phyloP scores from a whole-genome alignment of 192 early-diverging fungal species.

The Thamnidium elegans region DNA sequence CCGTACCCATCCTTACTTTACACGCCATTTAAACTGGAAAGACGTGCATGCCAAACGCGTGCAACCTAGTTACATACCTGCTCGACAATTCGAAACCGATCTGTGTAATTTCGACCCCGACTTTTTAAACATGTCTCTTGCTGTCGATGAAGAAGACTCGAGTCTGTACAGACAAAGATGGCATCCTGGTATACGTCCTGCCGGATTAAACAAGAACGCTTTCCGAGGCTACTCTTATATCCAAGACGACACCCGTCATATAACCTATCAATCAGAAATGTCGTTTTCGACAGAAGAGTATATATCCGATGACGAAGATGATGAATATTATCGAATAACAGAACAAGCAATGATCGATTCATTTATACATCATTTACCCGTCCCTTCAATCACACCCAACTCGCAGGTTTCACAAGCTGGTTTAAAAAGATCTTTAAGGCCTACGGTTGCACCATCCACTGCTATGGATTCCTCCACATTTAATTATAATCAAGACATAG shows the following conservation, averaged over 20 bases:
- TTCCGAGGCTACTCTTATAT: constrained; percentile 7
- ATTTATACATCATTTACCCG: too few relatives aligned
- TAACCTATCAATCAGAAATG: constrained; percentile 5
- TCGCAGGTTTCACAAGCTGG: too few relatives aligned
- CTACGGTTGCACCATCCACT: too few relatives aligned
- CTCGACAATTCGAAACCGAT: constrained; percentile 51
- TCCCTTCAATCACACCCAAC: too few relatives aligned
- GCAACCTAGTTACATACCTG: constrained; percentile 66
- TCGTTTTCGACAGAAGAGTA: neutral
- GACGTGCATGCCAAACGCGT: constrained; percentile 57
- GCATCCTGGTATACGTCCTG: neutral
- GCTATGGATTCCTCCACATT: too few relatives aligned
- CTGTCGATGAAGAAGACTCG: neutral
- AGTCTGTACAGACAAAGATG: neutral
- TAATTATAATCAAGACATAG: too few relatives aligned
- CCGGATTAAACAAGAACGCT: neutral
- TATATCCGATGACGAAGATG: neutral
- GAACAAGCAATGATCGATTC: too few relatives aligned
- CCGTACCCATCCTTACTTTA: constrained; percentile 74
- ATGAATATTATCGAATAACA: neutral
- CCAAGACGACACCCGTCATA: too few relatives aligned
- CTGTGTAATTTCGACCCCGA: constrained; percentile 55
- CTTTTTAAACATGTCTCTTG: constrained; percentile 46
- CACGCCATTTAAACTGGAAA: constrained; percentile 64
- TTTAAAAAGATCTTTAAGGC: too few relatives aligned